These are phyloP conservation scores for Wickerhamomyces kurtzmanii DNA, from an alignment of 805 yeast species.

Conservation along the genomic window DNA sequence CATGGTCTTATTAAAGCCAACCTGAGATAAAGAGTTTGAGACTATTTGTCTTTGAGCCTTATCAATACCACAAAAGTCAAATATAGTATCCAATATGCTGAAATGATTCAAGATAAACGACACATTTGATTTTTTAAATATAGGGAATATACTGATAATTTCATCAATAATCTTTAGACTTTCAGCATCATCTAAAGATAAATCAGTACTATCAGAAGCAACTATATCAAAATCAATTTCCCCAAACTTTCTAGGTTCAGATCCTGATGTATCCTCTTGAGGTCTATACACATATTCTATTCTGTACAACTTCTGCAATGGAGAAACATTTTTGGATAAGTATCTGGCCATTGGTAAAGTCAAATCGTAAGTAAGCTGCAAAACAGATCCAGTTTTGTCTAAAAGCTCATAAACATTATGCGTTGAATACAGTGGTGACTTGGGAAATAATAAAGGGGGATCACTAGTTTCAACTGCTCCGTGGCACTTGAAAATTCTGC, in stretches of 20 bases:
- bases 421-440: slow-evolving; percentile 57
- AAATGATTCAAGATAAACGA: slow-evolving; percentile 68
- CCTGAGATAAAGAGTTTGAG: slow-evolving; percentile 62
- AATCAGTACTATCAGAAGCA: slow-evolving; percentile 34
- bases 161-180: slow-evolving; percentile 77
- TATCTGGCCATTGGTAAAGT: slow-evolving; percentile 85
- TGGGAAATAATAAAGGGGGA: slow-evolving; percentile 70
- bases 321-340: slow-evolving; percentile 53
- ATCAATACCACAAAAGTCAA: slow-evolving; percentile 76
- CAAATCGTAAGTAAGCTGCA: slow-evolving; percentile 84
- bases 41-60: slow-evolving; percentile 65
- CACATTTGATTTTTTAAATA: slow-evolving; percentile 46
- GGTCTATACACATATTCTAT: slow-evolving; percentile 80
- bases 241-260: slow-evolving; percentile 67
- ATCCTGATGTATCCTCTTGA: slow-evolving; percentile 39
- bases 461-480: slow-evolving; percentile 77
- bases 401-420: slow-evolving; percentile 70
- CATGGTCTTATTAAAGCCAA: slow-evolving; percentile 59
- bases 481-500: slow-evolving; percentile 60
- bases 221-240: slow-evolving; percentile 85
- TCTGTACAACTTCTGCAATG: slow-evolving; percentile 53
- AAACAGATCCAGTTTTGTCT: slow-evolving; percentile 79
- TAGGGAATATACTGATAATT: slow-evolving; percentile 54
- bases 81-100: slow-evolving; percentile 64
- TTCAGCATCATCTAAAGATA: slow-evolving; percentile 75